Evolutionary conservation across 495 filamentous ascomycete species (phyloP).

Genomic region (Monascus purpureus): DNA sequence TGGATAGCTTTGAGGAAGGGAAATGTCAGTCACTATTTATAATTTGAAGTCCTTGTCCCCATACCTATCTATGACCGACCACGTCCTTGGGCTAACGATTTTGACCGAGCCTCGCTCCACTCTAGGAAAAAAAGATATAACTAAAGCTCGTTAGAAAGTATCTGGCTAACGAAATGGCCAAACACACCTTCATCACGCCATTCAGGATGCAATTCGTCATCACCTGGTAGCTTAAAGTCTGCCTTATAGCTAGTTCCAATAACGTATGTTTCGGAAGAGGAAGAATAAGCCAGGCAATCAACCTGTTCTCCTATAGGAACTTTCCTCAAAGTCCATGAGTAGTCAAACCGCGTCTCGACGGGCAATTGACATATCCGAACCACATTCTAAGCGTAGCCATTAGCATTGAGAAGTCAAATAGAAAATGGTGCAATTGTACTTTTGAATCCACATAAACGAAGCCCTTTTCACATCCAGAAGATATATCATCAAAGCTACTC

Average conservation of each 20-base stretch:
- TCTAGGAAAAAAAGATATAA: constrained; percentile 47
- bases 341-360: constrained; percentile 46
- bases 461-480: constrained; percentile 57
- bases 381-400: too few species aligned
- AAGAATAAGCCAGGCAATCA: constrained; percentile 61
- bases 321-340: constrained; percentile 55
- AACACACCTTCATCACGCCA: constrained; percentile 56
- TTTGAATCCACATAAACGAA: constrained; percentile 64
- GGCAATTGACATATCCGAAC: constrained; percentile 58
- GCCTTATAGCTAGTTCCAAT: constrained; percentile 50
- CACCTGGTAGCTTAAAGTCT: constrained; percentile 68
- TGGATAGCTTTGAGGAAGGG: constrained; percentile 17
- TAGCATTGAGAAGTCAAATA: too few species aligned
- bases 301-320: constrained; percentile 56
- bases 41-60: constrained; percentile 6
- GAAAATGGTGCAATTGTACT: too few species aligned
- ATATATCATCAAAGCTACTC: constrained; percentile 47
- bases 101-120: constrained; percentile 55
- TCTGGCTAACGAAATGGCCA: constrained; percentile 1
- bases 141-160: constrained; percentile 17
- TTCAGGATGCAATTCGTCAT: constrained; percentile 69
- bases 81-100: constrained; percentile 58
- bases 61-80: constrained; percentile 62
- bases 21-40: neutral
- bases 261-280: constrained; percentile 58